These are phyloP conservation scores for Eucalyptus polyanthemos DNA, from an alignment of 345 rosid species.

Conservation along the genomic window DNA sequence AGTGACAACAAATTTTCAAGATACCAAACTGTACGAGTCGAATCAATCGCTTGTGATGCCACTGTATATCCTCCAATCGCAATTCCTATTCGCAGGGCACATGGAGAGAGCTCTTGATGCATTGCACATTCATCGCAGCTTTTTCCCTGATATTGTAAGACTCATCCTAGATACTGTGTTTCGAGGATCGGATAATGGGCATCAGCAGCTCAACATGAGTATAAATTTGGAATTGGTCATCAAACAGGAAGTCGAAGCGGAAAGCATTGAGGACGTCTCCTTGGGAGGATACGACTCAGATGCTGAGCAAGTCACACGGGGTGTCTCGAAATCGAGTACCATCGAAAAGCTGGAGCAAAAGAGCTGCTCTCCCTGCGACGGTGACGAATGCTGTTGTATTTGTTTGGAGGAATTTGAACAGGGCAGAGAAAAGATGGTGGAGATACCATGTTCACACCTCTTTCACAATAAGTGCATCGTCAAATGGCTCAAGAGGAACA, in stretches of 20 bases:
- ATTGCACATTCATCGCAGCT: neutral
- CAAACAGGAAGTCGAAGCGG: neutral
- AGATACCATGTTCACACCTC: neutral
- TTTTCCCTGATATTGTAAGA: neutral
- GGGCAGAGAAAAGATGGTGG: neutral
- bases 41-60: neutral
- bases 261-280: neutral
- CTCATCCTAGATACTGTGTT: neutral
- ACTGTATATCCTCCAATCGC: neutral
- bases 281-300: neutral
- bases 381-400: neutral
- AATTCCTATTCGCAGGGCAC: neutral
- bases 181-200: neutral
- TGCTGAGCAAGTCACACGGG: neutral
- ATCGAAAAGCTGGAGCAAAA: neutral
- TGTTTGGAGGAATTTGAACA: neutral
- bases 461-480: neutral
- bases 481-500: neutral
- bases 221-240: neutral
- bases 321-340: neutral
- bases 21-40: neutral
- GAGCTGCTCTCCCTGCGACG: neutral
- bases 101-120: neutral
- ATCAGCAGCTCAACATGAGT: neutral
- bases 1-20: neutral